These are phyloP conservation scores for Rhodomyrtus psidioides DNA, from an alignment of 441 rosid genomes.

Conservation along the genomic window DNA sequence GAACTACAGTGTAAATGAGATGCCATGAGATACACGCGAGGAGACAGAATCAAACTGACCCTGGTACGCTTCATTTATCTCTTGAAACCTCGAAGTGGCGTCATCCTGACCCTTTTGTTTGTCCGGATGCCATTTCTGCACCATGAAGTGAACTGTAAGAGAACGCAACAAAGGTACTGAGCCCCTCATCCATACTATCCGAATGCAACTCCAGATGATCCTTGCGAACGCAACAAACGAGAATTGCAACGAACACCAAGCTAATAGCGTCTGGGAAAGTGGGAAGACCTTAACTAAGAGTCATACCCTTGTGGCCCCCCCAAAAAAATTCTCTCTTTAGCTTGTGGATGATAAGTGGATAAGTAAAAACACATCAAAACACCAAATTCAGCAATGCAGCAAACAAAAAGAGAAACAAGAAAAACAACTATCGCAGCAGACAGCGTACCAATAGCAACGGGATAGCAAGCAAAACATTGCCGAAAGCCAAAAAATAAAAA, in stretches of 20 bases:
- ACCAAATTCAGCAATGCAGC: neutral
- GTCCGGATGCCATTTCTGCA: constrained; percentile 96
- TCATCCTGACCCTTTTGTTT: constrained; percentile 54
- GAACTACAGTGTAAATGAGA: neutral
- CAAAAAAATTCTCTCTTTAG: neutral
- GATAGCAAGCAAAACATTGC: neutral
- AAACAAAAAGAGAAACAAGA: neutral
- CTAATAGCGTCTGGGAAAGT: neutral
- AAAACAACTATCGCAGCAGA: neutral
- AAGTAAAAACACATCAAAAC: neutral
- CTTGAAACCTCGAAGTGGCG: constrained; percentile 81
- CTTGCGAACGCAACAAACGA: neutral
- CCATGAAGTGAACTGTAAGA: neutral
- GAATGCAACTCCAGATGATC: neutral
- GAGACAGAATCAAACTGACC: constrained; percentile 26
- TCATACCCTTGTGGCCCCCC: neutral
- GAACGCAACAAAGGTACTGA: neutral
- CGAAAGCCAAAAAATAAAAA: neutral
- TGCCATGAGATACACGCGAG: neutral
- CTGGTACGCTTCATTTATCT: constrained; percentile 91
- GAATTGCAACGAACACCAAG: neutral
- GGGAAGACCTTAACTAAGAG: neutral
- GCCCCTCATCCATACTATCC: neutral
- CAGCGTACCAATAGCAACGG: neutral
- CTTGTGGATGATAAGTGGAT: neutral